Percentiles rank a stretch among this genome's conserved stretches.
These are phyloP conservation scores for Dendrobium huoshanense DNA, from an alignment of 106 monocot genomes.

Conservation along the genomic window DNA sequence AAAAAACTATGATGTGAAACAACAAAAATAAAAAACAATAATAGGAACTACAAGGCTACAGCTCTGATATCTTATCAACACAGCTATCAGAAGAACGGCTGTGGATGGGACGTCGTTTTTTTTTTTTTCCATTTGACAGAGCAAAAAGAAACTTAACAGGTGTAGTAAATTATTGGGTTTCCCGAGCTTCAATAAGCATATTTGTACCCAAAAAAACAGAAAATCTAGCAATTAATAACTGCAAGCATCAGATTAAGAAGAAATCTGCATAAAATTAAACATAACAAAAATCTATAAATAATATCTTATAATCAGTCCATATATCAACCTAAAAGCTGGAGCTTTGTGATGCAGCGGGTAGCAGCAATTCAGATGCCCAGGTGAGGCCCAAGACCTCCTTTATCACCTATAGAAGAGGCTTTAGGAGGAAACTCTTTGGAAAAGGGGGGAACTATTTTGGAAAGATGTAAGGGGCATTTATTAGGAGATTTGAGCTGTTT, in stretches of 20 bases:
- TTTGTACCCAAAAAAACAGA: neutral
- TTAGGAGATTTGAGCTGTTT: too few relatives aligned
- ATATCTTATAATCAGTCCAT: neutral
- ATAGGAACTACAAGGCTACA: neutral
- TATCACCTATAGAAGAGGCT: too few relatives aligned
- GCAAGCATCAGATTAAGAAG: neutral
- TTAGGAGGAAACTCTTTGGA: too few relatives aligned
- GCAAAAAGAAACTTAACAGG: neutral
- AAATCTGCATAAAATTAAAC: neutral
- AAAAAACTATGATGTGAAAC: neutral
- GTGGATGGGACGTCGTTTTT: neutral
- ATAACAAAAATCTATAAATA: neutral
- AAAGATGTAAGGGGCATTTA: too few relatives aligned
- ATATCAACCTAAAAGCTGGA: neutral
- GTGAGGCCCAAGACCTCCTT: too few relatives aligned
- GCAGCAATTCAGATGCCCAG: too few relatives aligned
- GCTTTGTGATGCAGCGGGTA: neutral
- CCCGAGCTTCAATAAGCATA: neutral
- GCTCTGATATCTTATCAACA: constrained; percentile 1
- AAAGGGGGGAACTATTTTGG: too few relatives aligned
- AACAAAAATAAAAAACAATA: neutral
- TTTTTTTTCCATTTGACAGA: neutral
- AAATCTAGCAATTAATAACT: neutral
- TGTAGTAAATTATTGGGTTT: neutral
- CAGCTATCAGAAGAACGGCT: neutral